These are phyloP conservation scores for Encephalitozoon cuniculi DNA, from an alignment of 371 early-diverging fungal genomes.

Conservation along the genomic window DNA sequence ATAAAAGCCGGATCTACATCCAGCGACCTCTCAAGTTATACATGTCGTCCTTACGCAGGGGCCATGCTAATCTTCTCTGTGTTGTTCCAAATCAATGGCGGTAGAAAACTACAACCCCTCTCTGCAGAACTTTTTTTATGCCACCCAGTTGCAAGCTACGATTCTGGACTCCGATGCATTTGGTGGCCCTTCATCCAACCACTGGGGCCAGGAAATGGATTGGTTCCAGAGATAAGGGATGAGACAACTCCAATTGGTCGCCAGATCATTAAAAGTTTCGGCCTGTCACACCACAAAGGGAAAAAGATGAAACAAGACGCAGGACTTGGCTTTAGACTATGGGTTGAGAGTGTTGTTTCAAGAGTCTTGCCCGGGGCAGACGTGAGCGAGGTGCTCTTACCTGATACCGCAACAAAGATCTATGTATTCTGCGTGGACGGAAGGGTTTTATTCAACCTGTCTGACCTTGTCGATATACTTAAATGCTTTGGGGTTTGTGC, in stretches of 20 bases:
- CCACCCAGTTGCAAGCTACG: background rate
- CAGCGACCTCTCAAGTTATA: slow-evolving; percentile 37
- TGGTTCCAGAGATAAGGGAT: background rate
- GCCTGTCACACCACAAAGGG: background rate
- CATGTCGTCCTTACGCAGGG: slow-evolving; percentile 61
- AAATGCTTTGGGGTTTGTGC: background rate
- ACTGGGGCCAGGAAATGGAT: background rate
- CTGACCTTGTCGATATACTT: background rate
- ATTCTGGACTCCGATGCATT: background rate
- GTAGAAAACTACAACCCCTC: slow-evolving; percentile 20
- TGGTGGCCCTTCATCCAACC: background rate
- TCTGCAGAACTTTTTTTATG: background rate
- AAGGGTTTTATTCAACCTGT: background rate
- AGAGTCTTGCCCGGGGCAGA: background rate
- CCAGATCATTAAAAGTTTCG: background rate
- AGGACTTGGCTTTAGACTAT: background rate
- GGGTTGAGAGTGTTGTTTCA: background rate
- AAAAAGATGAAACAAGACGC: background rate
- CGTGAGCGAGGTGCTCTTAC: background rate
- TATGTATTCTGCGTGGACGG: background rate
- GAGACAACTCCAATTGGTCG: background rate
- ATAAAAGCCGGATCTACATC: slow-evolving; percentile 34
- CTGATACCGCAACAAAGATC: background rate
- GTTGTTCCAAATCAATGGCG: slow-evolving; percentile 55
- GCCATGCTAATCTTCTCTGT: slow-evolving; percentile 62